Evolutionary conservation across 768 basidiomycete species (phyloP), one percentile per base, ranked within the genome.

Genomic region (Phlebiopsis flavidoalba): DNA sequence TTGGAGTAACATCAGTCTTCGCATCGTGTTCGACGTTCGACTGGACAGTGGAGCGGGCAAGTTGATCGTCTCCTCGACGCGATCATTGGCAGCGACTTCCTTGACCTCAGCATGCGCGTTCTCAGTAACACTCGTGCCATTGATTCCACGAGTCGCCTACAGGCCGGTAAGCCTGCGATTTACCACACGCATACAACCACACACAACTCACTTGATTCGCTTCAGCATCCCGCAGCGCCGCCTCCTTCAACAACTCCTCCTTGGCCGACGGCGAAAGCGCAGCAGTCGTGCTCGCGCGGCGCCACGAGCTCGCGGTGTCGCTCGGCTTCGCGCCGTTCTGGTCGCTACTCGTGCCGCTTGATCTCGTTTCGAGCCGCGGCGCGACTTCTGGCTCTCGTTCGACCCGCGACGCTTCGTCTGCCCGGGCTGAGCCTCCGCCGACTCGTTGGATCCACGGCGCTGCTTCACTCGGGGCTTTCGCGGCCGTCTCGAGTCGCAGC

Each of bases 151-250:
- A 36, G 64, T 66, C 17, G 69, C 69, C 63, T 64, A n/a, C 36
- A 8, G 5, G 7, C 10, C 2, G 17, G 52, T 26, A 7, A 35
- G 31, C 24, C 31, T n/a, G 6, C 15, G 5, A 21, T 21, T 14
- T 5, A 5, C 50, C 15, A 7, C 8, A 17, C 21, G 52, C 33
- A 53, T 37, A 26, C 22, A 51, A 8, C 35, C 26, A 33, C 1
- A 21, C 17, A 8, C 22, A 4, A 59, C 63, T n/a, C 36, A 64
- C 63, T 66, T 67, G 64, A 70, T 70, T n/a, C 64, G 59, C 62
- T n/a, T 68, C 69, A 5, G 69, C 69, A 45, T 70, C 69, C 19
- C 60, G 63, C 19, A 65, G 46, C 26, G 69, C 69, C 19, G 66
- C 64, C 57, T 65, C 67, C 40, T 62, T 61, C 33, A 70, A 60